Percentiles rank a stretch among this genome's conserved stretches.
These are phyloP conservation scores for Fusarium sarcochroum DNA, from an alignment of 2,329 filamentous ascomycete genomes.

Conservation along the genomic window DNA sequence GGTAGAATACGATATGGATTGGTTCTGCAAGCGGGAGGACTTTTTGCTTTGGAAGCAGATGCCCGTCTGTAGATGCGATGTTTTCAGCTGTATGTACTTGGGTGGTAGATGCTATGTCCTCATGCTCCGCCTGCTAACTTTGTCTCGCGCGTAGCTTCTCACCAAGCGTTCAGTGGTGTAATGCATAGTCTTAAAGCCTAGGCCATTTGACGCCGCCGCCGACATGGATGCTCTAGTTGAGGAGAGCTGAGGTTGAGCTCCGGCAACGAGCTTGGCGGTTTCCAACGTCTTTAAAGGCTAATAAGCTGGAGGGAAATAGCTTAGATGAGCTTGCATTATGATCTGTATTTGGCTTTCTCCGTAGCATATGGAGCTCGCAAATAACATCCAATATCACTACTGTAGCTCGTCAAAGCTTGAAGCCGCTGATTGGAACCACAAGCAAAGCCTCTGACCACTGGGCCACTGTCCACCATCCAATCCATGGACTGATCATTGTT, in stretches of 20 bases:
- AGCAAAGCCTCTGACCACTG: slow-evolving; percentile 12
- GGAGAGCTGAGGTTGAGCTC: slow-evolving; percentile 18
- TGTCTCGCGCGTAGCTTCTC: slow-evolving; percentile 20
- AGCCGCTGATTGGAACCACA: slow-evolving; percentile 29
- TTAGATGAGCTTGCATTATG: no score
- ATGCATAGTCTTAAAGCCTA: slow-evolving; percentile 16
- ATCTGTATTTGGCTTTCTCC: no score
- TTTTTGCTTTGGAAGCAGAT: slow-evolving; percentile 3
- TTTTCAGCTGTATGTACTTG: slow-evolving; percentile 12
- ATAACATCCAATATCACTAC: no score
- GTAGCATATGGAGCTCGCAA: no score
- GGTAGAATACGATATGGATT: slow-evolving; percentile 31
- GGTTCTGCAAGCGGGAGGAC: slow-evolving; percentile 29
- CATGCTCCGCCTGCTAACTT: slow-evolving; percentile 13
- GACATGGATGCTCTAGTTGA: slow-evolving; percentile 12
- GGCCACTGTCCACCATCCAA: slow-evolving; percentile 5
- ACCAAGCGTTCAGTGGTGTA: slow-evolving; percentile 21
- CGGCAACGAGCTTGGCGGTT: slow-evolving; percentile 19
- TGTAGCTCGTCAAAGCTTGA: slow-evolving; percentile 29
- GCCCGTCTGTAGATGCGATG: slow-evolving; percentile 14
- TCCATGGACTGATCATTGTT: neutral
- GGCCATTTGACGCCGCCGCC: slow-evolving; percentile 7
- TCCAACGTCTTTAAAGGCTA: slow-evolving; percentile 1
- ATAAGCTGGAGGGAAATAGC: neutral
- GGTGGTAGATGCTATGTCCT: slow-evolving; percentile 30